Conservation (phyloP, 2,329 filamentous ascomycete genomes). For the Lecanicillium sp. region DNA sequence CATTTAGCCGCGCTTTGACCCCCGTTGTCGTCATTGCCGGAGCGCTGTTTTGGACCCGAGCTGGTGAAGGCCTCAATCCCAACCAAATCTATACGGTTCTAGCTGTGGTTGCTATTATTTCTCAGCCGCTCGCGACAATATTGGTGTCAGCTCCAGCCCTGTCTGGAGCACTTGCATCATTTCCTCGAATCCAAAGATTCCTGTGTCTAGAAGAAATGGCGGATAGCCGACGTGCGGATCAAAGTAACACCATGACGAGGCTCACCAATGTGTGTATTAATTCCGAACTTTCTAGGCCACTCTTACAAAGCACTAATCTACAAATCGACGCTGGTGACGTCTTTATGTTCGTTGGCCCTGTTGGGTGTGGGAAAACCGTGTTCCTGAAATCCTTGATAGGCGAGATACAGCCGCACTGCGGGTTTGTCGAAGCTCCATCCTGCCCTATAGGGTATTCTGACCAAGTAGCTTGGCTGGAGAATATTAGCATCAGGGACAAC, state of each 20-base stretch:
- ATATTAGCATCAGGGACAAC: slow-evolving; percentile 7
- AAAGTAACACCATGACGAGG: not conserved
- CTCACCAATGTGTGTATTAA: slow-evolving; percentile 3
- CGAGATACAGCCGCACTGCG: slow-evolving; percentile 9
- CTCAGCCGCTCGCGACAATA: slow-evolving; percentile 1
- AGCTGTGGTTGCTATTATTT: slow-evolving; percentile 1
- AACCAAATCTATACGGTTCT: slow-evolving; percentile 4
- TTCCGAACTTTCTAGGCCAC: not conserved
- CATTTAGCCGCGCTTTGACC: slow-evolving; percentile 1
- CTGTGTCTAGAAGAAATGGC: slow-evolving; percentile 4
- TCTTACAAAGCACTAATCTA: slow-evolving; percentile 2
- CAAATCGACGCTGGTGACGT: slow-evolving; percentile 16
- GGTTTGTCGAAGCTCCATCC: slow-evolving; percentile 10
- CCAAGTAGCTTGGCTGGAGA: slow-evolving; percentile 6
- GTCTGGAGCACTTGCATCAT: slow-evolving; percentile 1
- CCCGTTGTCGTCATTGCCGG: slow-evolving; percentile 7
- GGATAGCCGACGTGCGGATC: slow-evolving; percentile 2
- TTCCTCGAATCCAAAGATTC: slow-evolving; percentile 6
- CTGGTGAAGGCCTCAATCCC: slow-evolving; percentile 1
- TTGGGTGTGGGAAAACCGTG: slow-evolving; percentile 14
- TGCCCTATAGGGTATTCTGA: slow-evolving; percentile 10
- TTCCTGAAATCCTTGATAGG: slow-evolving; percentile 14
- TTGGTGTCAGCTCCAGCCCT: slow-evolving; percentile 3
- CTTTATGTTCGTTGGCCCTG: slow-evolving; percentile 16
- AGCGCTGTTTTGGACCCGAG: slow-evolving; percentile 6